Evolutionary conservation across 768 basidiomycete genomes (phyloP).

Genomic region (Leccinum broughii): DNA sequence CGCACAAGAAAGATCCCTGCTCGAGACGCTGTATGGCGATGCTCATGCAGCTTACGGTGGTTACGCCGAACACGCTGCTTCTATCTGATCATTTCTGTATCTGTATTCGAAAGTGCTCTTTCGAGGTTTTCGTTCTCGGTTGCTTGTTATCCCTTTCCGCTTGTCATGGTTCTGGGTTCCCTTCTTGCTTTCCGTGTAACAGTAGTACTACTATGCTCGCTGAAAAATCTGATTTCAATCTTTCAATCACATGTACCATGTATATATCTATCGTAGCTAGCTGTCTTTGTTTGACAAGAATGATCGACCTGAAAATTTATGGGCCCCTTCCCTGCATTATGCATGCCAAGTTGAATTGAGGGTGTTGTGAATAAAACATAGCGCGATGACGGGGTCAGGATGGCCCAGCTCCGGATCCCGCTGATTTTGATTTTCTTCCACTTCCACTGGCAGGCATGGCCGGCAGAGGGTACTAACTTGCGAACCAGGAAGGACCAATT

Average conservation of each 20-base stretch:
- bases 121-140: background rate
- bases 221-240: background rate
- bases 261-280: background rate
- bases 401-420: background rate
- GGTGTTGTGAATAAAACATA: background rate
- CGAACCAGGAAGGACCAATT: background rate
- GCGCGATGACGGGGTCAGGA: background rate
- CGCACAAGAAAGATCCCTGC: constrained; percentile 18
- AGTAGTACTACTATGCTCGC: background rate
- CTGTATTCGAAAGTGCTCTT: background rate
- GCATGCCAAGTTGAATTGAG: background rate
- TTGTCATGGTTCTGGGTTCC: background rate
- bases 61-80: constrained; percentile 12
- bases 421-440: no score
- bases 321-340: background rate
- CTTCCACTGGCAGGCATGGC: no score
- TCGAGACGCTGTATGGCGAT: constrained; percentile 27
- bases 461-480: no score
- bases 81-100: constrained; percentile 6
- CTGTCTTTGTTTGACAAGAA: background rate
- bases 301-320: background rate
- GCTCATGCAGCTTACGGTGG: constrained; percentile 29
- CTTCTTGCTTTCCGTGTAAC: background rate
- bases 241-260: background rate
- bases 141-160: background rate